Base-by-base conservation (phyloP, 306 rosid genomes). In the Cucurbita pepo region DNA sequence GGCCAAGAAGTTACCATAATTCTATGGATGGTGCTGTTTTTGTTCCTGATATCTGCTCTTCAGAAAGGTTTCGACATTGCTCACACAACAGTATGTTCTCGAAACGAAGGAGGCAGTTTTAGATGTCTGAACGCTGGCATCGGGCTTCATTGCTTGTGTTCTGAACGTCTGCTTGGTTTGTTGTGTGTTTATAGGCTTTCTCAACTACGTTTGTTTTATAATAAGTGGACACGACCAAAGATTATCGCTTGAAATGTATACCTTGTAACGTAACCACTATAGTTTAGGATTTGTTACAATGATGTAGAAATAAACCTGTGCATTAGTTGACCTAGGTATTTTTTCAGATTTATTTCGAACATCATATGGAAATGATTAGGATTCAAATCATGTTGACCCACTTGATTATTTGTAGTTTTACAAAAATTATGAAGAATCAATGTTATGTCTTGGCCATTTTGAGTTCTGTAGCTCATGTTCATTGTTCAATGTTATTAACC, bases 31-130 rank as follows among this genome's bases (percentile, higher is more conserved):
- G 75, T 69, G 69, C 87, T 14, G 66, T 69, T 21, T 89, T 69
- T 81, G 99, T 89, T 85, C 97, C 97, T 16, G 87, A 91, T 75
- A 70, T 88, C 63, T 44, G 71, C 66, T 75, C 91, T 14, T 81
- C 41, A 81, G 82, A 81, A 66, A 79, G 71, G 40, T 52, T 54
- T 65, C 56, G 10, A 37, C 67, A 51, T 54, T 57, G 18, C 72
- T 87, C 73, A 59, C 80, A 47, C 67, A 81, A 77, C 30, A 73
- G 77, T 61, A 21, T 56, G 11, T 56, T 72, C 59, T 80, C 76
- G 3, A 88, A 87, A 75, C 73, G 80, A 10, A 57, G 53, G 73
- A 84, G 92, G 79, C 87, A 77, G 40, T 79, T 79, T 41, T 85
- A 76, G 82, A 74, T 59, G 71, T 56, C 44, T 34, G 61, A 10